These are phyloP conservation scores for Oryza longistaminata DNA, from an alignment of 176 grass and related monocot genomes.

Conservation along the genomic window DNA sequence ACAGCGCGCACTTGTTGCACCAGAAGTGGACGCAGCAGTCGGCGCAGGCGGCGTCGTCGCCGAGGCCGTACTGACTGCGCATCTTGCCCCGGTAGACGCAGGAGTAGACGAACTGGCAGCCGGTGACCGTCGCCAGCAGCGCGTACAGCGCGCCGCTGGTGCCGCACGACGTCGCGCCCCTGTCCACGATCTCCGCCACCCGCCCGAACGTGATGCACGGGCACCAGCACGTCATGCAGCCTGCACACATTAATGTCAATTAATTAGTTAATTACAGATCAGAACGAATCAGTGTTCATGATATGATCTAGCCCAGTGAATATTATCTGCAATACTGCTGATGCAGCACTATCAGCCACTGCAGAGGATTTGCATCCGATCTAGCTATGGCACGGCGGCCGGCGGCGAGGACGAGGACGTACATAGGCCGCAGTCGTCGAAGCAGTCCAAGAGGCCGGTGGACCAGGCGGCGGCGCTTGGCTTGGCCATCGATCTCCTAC, in stretches of 20 bases:
- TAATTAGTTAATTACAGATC: too few species aligned
- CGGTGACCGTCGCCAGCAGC: constrained; percentile 15
- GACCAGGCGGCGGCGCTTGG: constrained; percentile 32
- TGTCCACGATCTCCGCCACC: constrained; percentile 71
- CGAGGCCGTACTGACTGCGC: constrained; percentile 42
- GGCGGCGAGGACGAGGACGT: background rate
- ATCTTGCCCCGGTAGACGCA: constrained; percentile 60
- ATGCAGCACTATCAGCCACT: too few species aligned
- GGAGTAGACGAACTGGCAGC: constrained; percentile 53
- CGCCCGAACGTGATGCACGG: constrained; percentile 73
- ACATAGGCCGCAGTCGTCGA: constrained; percentile 59
- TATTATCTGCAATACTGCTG: too few species aligned
- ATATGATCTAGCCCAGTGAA: too few species aligned
- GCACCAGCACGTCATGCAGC: constrained; percentile 63
- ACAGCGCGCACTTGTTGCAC: constrained; percentile 57
- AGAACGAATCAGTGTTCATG: too few species aligned
- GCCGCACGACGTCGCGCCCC: constrained; percentile 57
- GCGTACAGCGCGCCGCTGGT: constrained; percentile 48
- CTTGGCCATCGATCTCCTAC: background rate
- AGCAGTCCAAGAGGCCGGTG: constrained; percentile 62
- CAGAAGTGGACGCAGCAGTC: constrained; percentile 76
- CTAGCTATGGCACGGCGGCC: too few species aligned
- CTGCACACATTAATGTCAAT: background rate
- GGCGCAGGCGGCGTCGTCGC: constrained; percentile 47
- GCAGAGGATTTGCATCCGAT: too few species aligned